phyloP scores from a whole-genome alignment of 1,284 basidiomycete species.

The Apiotrichum gamsii region DNA sequence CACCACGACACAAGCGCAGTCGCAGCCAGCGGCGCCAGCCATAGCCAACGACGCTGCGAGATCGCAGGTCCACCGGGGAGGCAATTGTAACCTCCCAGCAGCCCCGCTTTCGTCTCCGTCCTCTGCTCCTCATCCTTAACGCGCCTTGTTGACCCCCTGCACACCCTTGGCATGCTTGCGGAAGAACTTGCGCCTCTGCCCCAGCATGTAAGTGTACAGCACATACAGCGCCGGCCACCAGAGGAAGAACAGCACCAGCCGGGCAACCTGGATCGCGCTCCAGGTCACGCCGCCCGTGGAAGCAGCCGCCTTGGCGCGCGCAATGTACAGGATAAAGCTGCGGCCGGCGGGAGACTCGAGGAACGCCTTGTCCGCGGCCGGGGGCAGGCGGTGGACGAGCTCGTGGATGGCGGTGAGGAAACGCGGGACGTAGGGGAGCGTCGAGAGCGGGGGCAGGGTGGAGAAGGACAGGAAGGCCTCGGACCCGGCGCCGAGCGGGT shows the following conservation, averaged over 20 bases:
- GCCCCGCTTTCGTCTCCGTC: no score
- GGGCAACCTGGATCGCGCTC: slow-evolving; percentile 51
- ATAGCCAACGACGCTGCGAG: no score
- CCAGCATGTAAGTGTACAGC: slow-evolving; percentile 85
- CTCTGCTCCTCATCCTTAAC: no score
- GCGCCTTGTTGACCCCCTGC: slow-evolving; percentile 22
- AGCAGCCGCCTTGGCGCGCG: slow-evolving; percentile 20
- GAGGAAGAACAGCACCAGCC: slow-evolving; percentile 62
- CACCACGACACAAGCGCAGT: no score
- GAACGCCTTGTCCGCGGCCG: slow-evolving; percentile 21
- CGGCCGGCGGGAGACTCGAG: slow-evolving; percentile 26
- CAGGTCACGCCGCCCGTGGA: slow-evolving; percentile 14
- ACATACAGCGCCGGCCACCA: slow-evolving; percentile 93
- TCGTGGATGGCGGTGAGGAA: slow-evolving; percentile 21
- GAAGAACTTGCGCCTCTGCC: slow-evolving; percentile 70
- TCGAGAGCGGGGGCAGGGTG: slow-evolving; percentile 59
- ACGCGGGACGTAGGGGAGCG: slow-evolving; percentile 28
- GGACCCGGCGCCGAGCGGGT: slow-evolving; percentile 83
- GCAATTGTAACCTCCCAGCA: no score
- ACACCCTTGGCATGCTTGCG: slow-evolving; percentile 48
- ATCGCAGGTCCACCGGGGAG: no score
- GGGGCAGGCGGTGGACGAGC: slow-evolving; percentile 16
- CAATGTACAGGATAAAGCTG: slow-evolving; percentile 28
- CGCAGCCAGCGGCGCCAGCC: no score
- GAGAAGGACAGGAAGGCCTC: slow-evolving; percentile 80